A percentile compares a stretch with the other conserved stretches of the same genome.
These are phyloP conservation scores for Cladobotryum protrusum DNA, from an alignment of 2,329 filamentous ascomycete genomes.

Conservation along the genomic window DNA sequence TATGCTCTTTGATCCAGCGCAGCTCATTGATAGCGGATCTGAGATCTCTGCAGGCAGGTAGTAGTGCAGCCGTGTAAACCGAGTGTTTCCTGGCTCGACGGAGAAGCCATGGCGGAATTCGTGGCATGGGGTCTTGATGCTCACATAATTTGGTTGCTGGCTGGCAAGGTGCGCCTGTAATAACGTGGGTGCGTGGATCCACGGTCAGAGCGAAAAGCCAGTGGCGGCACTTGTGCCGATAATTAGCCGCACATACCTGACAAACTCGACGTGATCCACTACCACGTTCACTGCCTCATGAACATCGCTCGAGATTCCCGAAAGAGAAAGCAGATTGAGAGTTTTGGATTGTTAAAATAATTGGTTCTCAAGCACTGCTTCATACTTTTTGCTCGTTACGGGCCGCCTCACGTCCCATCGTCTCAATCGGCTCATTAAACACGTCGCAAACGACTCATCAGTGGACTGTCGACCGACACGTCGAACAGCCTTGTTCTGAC, in stretches of 20 bases:
- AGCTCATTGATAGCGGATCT: conserved; percentile 62
- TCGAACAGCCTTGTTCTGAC: not conserved
- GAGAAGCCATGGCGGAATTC: conserved; percentile 53
- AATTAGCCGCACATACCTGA: conserved; percentile 2
- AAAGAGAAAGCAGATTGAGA: not conserved
- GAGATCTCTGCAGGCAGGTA: conserved; percentile 58
- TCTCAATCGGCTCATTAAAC: not conserved
- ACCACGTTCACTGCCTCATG: not conserved
- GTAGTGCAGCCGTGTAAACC: conserved; percentile 51
- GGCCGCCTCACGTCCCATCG: not conserved
- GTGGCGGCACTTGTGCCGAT: not conserved
- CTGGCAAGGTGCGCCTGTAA: not conserved
- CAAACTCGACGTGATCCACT: conserved; percentile 1
- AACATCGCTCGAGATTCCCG: not conserved
- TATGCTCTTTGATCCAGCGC: conserved; percentile 64
- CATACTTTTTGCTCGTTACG: no score
- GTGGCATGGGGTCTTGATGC: conserved; percentile 46
- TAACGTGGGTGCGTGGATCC: not conserved
- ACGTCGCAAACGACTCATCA: no score
- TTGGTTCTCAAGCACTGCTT: not conserved
- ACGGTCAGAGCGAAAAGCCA: not conserved
- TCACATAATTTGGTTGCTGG: not conserved
- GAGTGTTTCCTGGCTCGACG: conserved; percentile 48
- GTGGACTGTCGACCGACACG: not conserved
- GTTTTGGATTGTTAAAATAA: conserved; percentile 12